These are phyloP conservation scores for Epichloe elymi DNA, from an alignment of 2,329 filamentous ascomycete genomes.

Conservation along the genomic window DNA sequence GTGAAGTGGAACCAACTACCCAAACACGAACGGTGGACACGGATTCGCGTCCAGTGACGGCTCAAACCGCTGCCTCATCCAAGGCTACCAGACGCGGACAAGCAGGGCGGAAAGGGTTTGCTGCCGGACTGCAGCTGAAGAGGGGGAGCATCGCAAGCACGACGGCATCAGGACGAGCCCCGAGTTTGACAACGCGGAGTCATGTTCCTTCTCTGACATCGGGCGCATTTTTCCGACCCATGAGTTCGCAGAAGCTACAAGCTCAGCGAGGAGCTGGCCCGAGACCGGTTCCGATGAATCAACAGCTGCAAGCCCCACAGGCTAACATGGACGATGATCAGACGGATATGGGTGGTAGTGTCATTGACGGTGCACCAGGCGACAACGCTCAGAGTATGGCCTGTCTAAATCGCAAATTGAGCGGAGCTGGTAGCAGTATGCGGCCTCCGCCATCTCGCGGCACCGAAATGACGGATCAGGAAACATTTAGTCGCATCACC, in stretches of 20 bases:
- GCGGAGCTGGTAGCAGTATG: conserved; percentile 32
- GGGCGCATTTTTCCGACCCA: conserved; percentile 86
- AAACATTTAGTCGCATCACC: conserved; percentile 55
- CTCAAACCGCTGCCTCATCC: conserved; percentile 32
- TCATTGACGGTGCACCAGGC: conserved; percentile 35
- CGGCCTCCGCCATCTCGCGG: conserved; percentile 60
- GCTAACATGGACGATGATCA: conserved; percentile 26
- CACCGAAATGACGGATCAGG: conserved; percentile 67
- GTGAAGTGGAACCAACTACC: conserved; percentile 22
- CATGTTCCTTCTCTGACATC: conserved; percentile 84
- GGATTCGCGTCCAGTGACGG: conserved; percentile 40
- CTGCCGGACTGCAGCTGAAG: conserved; percentile 30
- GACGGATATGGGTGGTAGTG: conserved; percentile 30
- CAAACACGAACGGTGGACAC: conserved; percentile 27
- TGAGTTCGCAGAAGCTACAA: conserved; percentile 92
- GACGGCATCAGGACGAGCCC: conserved; percentile 33
- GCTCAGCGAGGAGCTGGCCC: conserved; percentile 59
- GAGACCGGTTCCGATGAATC: conserved; percentile 29
- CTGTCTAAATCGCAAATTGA: conserved; percentile 15
- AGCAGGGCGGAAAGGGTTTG: conserved; percentile 39
- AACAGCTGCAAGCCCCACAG: conserved; percentile 18
- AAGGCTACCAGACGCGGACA: conserved; percentile 38
- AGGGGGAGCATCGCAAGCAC: conserved; percentile 29
- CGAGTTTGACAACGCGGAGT: conserved; percentile 60
- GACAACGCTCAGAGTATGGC: conserved; percentile 39